phyloP scores from a whole-genome alignment of 345 rosid genomes.

The Salix suchowensis region DNA sequence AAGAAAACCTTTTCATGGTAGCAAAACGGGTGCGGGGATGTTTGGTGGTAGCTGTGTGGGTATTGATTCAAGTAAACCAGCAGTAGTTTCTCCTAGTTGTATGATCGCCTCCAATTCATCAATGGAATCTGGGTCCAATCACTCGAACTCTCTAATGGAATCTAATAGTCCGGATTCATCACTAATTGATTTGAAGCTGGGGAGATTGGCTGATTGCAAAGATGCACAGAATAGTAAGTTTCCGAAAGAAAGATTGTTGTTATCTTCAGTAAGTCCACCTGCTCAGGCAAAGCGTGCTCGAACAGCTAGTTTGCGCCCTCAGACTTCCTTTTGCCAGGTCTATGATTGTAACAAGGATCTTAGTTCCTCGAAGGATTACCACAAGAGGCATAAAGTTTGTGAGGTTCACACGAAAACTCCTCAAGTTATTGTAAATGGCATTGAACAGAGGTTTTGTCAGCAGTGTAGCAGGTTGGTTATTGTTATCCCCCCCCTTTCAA shows the following conservation, averaged over 20 bases:
- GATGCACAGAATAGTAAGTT: conserved; percentile 14
- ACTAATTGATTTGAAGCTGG: conserved; percentile 36
- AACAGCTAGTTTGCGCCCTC: conserved; percentile 11
- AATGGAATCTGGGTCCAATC: conserved; percentile 26
- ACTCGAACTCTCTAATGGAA: conserved; percentile 26
- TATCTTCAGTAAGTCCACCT: conserved; percentile 11
- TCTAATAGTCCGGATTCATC: conserved; percentile 32
- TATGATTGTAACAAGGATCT: conserved; percentile 72
- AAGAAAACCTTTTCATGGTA: conserved; percentile 27
- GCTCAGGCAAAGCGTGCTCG: conserved; percentile 28
- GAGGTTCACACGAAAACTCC: conserved; percentile 72
- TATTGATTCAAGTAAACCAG: conserved; percentile 27
- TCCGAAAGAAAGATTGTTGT: conserved; percentile 17
- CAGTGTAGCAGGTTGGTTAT: conserved; percentile 78
- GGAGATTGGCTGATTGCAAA: conserved; percentile 29
- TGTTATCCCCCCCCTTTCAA: not conserved
- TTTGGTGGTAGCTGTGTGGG: conserved; percentile 18
- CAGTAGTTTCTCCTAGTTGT: conserved; percentile 23
- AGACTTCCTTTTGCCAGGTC: conserved; percentile 56
- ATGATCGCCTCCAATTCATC: conserved; percentile 35
- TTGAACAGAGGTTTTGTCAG: conserved; percentile 82
- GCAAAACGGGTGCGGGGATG: conserved; percentile 11
- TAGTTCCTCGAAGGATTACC: conserved; percentile 65
- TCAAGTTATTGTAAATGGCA: conserved; percentile 55
- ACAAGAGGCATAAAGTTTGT: conserved; percentile 80